Conservation (phyloP, 2,329 filamentous ascomycete genomes). For the Arthrobotrys conoides region DNA sequence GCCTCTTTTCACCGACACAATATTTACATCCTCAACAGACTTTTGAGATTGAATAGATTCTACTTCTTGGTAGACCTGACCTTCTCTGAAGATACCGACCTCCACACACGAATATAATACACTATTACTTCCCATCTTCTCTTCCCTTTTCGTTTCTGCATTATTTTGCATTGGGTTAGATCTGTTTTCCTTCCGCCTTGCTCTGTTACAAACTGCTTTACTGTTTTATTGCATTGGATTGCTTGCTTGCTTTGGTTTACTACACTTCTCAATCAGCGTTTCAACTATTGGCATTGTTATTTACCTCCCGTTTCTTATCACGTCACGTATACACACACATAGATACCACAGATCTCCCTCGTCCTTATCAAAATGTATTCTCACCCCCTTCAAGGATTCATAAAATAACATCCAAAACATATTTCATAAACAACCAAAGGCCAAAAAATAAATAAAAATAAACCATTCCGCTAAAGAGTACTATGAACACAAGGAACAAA, state of each 20-base stretch:
- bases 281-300: too few species aligned
- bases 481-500: not conserved
- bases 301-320: too few species aligned
- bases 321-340: not conserved
- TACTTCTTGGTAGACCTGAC: not conserved
- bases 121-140: not conserved
- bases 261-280: not conserved
- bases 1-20: not conserved
- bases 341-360: not conserved
- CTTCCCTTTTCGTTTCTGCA: not conserved
- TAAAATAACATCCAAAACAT: too few species aligned
- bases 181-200: not conserved
- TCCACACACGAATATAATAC: not conserved
- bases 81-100: not conserved
- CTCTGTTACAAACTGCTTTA: not conserved
- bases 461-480: slow-evolving; percentile 19
- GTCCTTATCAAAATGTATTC: not conserved
- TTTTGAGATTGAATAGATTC: not conserved
- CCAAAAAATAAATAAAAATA: too few species aligned
- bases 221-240: not conserved
- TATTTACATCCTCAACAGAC: not conserved
- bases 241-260: too few species aligned
- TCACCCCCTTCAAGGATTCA: not conserved
- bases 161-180: not conserved
- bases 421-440: not conserved